A percentile compares a stretch with the other conserved stretches of the same genome.
Evolutionary conservation across 2,329 filamentous ascomycete genomes (phyloP).

Genomic region (Lecanosticta acicola): DNA sequence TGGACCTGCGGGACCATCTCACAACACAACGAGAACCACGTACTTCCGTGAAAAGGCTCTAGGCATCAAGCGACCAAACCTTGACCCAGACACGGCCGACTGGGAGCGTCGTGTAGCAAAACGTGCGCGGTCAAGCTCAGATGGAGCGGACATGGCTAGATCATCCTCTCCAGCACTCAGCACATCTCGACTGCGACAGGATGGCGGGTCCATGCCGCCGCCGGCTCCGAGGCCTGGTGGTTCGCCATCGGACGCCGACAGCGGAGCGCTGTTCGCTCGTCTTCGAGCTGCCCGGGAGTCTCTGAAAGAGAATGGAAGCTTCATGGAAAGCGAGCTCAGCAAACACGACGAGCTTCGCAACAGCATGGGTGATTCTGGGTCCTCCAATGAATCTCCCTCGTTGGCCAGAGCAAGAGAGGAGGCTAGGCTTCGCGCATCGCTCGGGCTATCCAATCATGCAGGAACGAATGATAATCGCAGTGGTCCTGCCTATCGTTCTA

Average conservation of each 20-base stretch:
- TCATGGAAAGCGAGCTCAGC: constrained; percentile 15
- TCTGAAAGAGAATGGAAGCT: constrained; percentile 17
- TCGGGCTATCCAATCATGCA: constrained; percentile 7
- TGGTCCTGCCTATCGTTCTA: constrained; percentile 33
- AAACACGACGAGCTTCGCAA: constrained; percentile 20
- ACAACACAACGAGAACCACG: constrained; percentile 44
- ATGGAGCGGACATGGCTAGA: too few species aligned
- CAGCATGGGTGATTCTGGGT: constrained; percentile 22
- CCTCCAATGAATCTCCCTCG: constrained; percentile 29
- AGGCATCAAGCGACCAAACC: too few species aligned
- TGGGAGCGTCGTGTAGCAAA: constrained; percentile 20
- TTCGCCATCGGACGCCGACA: constrained; percentile 22
- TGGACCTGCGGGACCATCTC: too few species aligned
- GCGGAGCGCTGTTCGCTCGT: constrained; percentile 34
- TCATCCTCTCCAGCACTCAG: too few species aligned
- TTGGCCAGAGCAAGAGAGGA: constrained; percentile 29
- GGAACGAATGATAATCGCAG: constrained; percentile 11
- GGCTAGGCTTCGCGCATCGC: constrained; percentile 27
- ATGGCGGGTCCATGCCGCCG: constrained; percentile 13
- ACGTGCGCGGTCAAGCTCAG: constrained; percentile 18
- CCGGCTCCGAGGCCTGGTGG: constrained; percentile 9
- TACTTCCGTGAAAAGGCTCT: constrained; percentile 49
- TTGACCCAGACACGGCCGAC: constrained; percentile 32
- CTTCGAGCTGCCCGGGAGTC: constrained; percentile 29
- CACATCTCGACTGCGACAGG: too few species aligned